Base-by-base conservation (phyloP, 805 yeast genomes). In the Teunomyces kruisii region DNA sequence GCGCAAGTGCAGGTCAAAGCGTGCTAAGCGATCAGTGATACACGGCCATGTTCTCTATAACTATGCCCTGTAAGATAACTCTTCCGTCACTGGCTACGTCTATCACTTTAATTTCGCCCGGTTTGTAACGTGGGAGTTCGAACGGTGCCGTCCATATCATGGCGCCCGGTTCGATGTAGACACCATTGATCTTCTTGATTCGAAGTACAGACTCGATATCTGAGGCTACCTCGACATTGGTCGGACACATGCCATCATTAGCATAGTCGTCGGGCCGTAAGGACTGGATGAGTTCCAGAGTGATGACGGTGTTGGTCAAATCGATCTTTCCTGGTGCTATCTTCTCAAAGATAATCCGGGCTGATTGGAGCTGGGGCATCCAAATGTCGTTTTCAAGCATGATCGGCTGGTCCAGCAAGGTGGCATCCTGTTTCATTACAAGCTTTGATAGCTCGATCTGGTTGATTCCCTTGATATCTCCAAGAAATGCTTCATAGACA, bases 341-440 rank as follows among this genome's bases (percentile, higher is more conserved):
- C 16, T 65, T 61, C 58, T 84, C 89, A 29, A 83, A 45, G 4
- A 61, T 56, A 12, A 81, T 32, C 35, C 81, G 62, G 4, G 77
- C 50, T 2, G 82, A 74, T 8, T 62, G 58, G 2, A 80, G 49
- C 10, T 59, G 56, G 1, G 70, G 71, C 30, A 78, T 50, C 68
- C 72, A 75, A 28, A 70, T 44, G 56, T 73, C 74, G 40, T 61
- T 24, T 36, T 43, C 48, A 42, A 52, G 32, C 32, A 47, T 12
- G 50, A 31, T 15, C 7, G 42, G 35, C 5, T 39, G 31, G n/a
- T 60, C 10, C 62, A 45, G 26, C 16, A 29, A 16, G 9, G 12
- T 15, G 28, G 36, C 17, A n/a, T 47, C 43, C 9, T 47, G 32
- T 8, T 19, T 9, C 33, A 33, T 16, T 8, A 27, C 31, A 10